Evolutionary conservation across 192 early-diverging fungal genomes (phyloP), one percentile per base, ranked within the genome.

Genomic region (Hyaloraphidium curvatum): DNA sequence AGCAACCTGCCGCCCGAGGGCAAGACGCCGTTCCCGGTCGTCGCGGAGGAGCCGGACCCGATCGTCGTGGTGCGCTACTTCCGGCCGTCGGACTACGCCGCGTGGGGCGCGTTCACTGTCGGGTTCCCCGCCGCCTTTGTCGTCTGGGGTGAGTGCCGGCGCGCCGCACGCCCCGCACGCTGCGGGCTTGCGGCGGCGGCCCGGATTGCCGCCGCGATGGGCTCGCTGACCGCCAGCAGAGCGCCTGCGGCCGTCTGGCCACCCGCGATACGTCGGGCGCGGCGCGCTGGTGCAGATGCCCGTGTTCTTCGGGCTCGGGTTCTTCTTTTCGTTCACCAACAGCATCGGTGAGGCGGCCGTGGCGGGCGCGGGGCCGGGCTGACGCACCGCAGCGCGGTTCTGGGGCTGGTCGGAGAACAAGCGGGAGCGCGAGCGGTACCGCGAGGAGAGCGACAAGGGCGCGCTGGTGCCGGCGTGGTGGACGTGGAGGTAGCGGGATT

Each of bases 381-480:
- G 17, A 48, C 9, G 17, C 23, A 11, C 43, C 43, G 5, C 25
- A 48, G 43, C 25, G 43, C 43, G 43, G 7, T 48, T 48, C 43
- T 48, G 43, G 43, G 43, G 43, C 43, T 48, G 43, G 43, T 22
- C 14, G 43, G 43, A 48, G 25, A 48, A 48, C 23, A 7, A 14
- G 7, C 14, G 14, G 7, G 43, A 48, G 25, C 17, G 17, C 23
- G 25, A 48, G 19, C 11, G 19, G 23, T 48, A 11, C 19, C 17
- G 17, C 7, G 17, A 48, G 7, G 43, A 48, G 7, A 22, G 17
- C 9, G 43, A 14, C 14, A 25, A 11, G 7, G 43, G 43, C 23
- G 25, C 43, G 11, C 43, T 48, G 7, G 25, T 9, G 25, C 43
- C 43, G 14, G 23, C 43, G 23, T 48, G 43, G 43, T 48, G 43